phyloP scores from a whole-genome alignment of 2,329 filamentous ascomycete species.

The Bretziella fagacearum region DNA sequence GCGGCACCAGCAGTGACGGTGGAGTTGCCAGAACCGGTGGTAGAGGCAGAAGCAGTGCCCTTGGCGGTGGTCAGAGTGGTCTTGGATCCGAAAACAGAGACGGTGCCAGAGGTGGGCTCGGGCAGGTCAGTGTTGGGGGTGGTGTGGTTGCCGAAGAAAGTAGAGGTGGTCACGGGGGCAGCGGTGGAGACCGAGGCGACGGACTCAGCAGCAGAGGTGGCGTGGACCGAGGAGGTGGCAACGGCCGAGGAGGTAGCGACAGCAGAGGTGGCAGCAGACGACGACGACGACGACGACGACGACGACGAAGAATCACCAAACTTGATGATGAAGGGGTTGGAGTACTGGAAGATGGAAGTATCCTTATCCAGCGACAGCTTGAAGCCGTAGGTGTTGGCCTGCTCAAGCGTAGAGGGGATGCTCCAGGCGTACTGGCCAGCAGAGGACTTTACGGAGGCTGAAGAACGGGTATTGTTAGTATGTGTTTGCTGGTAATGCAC shows the following conservation, averaged over 20 bases:
- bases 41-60: slow-evolving; percentile 5
- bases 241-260: slow-evolving; percentile 17
- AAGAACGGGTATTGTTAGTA: neutral
- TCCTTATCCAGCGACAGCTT: slow-evolving; percentile 34
- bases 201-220: slow-evolving; percentile 17
- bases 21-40: slow-evolving; percentile 16
- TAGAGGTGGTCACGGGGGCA: slow-evolving; percentile 18
- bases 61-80: slow-evolving; percentile 18
- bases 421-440: slow-evolving; percentile 32
- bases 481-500: no score
- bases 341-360: slow-evolving; percentile 40
- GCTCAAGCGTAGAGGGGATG: slow-evolving; percentile 29
- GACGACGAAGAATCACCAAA: slow-evolving; percentile 18
- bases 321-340: slow-evolving; percentile 40
- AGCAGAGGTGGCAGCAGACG: slow-evolving; percentile 4
- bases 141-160: slow-evolving; percentile 18
- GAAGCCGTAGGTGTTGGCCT: slow-evolving; percentile 38
- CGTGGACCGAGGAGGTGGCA: slow-evolving; percentile 18
- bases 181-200: neutral
- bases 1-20: slow-evolving; percentile 15
- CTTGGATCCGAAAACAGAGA: slow-evolving; percentile 17
- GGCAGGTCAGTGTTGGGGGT: slow-evolving; percentile 20
- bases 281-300: slow-evolving; percentile 11
- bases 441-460: slow-evolving; percentile 32
- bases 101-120: slow-evolving; percentile 18